phyloP scores from a whole-genome alignment of 2,329 filamentous ascomycete species.

The Ascochyta clinopodiicola region DNA sequence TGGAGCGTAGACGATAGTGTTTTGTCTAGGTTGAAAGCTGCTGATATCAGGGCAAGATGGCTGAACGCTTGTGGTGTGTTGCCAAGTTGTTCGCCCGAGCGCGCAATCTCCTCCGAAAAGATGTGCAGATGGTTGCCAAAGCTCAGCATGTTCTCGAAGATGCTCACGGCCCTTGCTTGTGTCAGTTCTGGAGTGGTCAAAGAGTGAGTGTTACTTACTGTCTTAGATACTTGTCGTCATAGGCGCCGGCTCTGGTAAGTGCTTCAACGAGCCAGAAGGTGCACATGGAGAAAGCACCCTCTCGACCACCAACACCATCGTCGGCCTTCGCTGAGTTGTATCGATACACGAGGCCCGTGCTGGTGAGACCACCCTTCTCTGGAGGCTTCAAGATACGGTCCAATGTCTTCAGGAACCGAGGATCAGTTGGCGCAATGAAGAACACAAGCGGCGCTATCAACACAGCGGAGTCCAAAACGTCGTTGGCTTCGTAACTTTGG shows the following conservation, averaged over 20 bases:
- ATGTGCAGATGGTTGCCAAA: constrained; percentile 80
- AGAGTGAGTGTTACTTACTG: constrained; percentile 20
- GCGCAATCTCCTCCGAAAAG: constrained; percentile 80
- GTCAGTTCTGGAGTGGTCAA: constrained; percentile 7
- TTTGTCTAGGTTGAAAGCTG: constrained; percentile 76
- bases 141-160: constrained; percentile 79
- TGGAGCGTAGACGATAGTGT: constrained; percentile 23
- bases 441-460: constrained; percentile 80
- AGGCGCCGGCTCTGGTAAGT: constrained; percentile 65
- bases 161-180: constrained; percentile 60
- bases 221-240: constrained; percentile 69
- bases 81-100: constrained; percentile 77
- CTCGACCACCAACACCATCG: constrained; percentile 75
- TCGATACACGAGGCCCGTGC: constrained; percentile 76
- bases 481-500: constrained; percentile 76
- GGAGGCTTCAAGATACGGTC: constrained; percentile 74
- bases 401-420: constrained; percentile 74
- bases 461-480: constrained; percentile 75
- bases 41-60: constrained; percentile 76
- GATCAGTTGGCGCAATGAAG: constrained; percentile 79
- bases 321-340: constrained; percentile 74
- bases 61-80: constrained; percentile 83
- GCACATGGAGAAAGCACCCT: constrained; percentile 82
- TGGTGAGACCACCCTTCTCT: constrained; percentile 77
- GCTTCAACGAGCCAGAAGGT: constrained; percentile 85